These are phyloP conservation scores for Ascochyta koolunga DNA, from an alignment of 2,329 filamentous ascomycete species.

Conservation along the genomic window DNA sequence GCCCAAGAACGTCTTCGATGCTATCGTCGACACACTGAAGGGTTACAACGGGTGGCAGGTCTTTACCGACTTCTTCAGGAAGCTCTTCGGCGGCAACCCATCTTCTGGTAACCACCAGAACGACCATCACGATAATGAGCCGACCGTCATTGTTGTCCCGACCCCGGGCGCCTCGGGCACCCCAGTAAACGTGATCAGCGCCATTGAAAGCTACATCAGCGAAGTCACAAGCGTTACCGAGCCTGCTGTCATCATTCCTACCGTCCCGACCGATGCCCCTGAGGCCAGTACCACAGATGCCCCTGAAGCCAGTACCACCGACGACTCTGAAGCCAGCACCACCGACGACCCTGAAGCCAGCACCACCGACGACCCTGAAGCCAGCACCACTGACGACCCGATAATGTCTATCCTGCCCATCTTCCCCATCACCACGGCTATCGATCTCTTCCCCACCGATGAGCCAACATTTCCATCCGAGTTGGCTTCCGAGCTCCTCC, in stretches of 20 bases:
- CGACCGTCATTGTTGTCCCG: neutral
- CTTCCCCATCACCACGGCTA: slow-evolving; percentile 14
- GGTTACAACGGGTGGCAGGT: slow-evolving; percentile 20
- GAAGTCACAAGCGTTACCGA: slow-evolving; percentile 4
- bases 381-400: neutral
- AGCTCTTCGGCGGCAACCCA: slow-evolving; percentile 11
- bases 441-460: slow-evolving; percentile 14
- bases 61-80: slow-evolving; percentile 21
- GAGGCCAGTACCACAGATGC: neutral
- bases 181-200: slow-evolving; percentile 7
- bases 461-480: slow-evolving; percentile 3
- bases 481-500: neutral
- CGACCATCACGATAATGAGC: neutral
- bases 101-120: slow-evolving; percentile 1
- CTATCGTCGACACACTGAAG: slow-evolving; percentile 13
- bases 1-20: slow-evolving; percentile 13
- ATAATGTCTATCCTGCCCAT: slow-evolving; percentile 24
- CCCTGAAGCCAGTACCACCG: too few relatives aligned
- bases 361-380: neutral
- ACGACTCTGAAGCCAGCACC: too few relatives aligned
- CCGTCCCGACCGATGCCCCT: neutral
- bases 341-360: too few relatives aligned
- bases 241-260: neutral
- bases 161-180: neutral
- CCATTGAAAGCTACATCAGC: slow-evolving; percentile 1